These are phyloP conservation scores for Exophiala sp. DNA, from an alignment of 2,329 filamentous ascomycete species.

Conservation along the genomic window DNA sequence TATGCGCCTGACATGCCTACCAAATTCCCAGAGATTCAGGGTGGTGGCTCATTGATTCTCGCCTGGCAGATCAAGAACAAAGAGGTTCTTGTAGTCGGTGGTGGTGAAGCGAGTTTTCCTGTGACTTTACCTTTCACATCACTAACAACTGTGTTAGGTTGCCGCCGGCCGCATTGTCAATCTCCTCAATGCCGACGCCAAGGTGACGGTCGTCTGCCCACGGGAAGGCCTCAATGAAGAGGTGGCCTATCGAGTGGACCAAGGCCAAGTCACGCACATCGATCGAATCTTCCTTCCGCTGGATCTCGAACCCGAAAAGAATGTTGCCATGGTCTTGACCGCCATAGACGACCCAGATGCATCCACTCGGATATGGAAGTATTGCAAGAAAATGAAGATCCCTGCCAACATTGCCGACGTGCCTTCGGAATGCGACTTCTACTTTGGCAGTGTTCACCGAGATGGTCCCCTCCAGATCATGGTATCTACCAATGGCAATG, in stretches of 20 bases:
- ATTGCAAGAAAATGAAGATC: slow-evolving; percentile 78
- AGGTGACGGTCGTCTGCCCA: slow-evolving; percentile 79
- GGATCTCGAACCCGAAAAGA: slow-evolving; percentile 66
- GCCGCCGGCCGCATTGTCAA: slow-evolving; percentile 90
- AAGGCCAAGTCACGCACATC: slow-evolving; percentile 69
- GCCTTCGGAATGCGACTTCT: slow-evolving; percentile 94
- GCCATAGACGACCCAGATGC: slow-evolving; percentile 89
- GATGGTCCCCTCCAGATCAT: slow-evolving; percentile 96
- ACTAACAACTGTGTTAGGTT: slow-evolving; percentile 55
- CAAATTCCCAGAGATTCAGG: slow-evolving; percentile 72
- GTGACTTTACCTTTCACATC: too few relatives aligned
- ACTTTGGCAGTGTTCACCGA: slow-evolving; percentile 92
- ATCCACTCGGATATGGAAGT: slow-evolving; percentile 85
- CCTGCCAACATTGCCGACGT: slow-evolving; percentile 96
- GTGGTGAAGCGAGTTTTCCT: slow-evolving; percentile 68
- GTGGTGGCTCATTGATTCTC: slow-evolving; percentile 85
- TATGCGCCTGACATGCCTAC: slow-evolving; percentile 39
- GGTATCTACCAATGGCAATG: slow-evolving; percentile 97
- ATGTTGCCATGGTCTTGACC: slow-evolving; percentile 76
- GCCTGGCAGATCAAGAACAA: slow-evolving; percentile 94
- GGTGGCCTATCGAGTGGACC: slow-evolving; percentile 71
- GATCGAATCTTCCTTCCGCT: slow-evolving; percentile 77
- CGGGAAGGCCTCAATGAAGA: slow-evolving; percentile 76
- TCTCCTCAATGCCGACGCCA: slow-evolving; percentile 89
- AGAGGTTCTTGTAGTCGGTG: slow-evolving; percentile 84